Percentiles rank a stretch among this genome's conserved stretches.
Conservation (phyloP, 331 rosid species). For the Prunus yedoensis region DNA sequence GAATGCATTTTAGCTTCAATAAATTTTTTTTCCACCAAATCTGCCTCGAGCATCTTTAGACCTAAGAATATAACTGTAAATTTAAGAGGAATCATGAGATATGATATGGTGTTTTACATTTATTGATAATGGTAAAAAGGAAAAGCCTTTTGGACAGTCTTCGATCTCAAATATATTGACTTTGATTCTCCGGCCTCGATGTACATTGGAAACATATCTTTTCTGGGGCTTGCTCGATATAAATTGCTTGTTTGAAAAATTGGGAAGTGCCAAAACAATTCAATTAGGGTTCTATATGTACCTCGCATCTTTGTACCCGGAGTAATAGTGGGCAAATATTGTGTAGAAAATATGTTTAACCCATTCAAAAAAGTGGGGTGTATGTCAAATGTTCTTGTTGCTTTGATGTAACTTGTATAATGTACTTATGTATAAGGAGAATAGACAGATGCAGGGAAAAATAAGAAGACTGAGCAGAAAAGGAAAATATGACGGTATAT, state of each 20-base stretch:
- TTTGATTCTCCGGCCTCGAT: background rate
- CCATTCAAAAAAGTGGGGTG: background rate
- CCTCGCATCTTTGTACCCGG: background rate
- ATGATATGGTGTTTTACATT: background rate
- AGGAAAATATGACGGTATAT: background rate
- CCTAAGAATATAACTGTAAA: conserved; percentile 2
- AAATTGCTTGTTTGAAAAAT: background rate
- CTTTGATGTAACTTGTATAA: background rate
- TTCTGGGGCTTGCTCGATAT: background rate
- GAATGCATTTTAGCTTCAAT: background rate
- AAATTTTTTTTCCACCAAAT: background rate
- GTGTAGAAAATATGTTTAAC: background rate
- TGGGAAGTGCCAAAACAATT: background rate
- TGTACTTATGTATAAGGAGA: background rate
- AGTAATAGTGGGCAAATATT: background rate
- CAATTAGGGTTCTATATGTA: background rate
- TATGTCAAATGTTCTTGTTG: background rate
- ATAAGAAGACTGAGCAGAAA: conserved; percentile 1
- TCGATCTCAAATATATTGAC: background rate
- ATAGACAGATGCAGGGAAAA: background rate
- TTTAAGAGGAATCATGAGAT: background rate
- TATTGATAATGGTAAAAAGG: background rate
- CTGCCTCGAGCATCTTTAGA: background rate
- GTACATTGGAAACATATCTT: background rate
- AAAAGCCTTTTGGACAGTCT: background rate